A percentile compares a stretch with the other conserved stretches of the same genome.
Evolutionary conservation across 371 early-diverging fungal species (phyloP).

Genomic region (Mortierella sp.): DNA sequence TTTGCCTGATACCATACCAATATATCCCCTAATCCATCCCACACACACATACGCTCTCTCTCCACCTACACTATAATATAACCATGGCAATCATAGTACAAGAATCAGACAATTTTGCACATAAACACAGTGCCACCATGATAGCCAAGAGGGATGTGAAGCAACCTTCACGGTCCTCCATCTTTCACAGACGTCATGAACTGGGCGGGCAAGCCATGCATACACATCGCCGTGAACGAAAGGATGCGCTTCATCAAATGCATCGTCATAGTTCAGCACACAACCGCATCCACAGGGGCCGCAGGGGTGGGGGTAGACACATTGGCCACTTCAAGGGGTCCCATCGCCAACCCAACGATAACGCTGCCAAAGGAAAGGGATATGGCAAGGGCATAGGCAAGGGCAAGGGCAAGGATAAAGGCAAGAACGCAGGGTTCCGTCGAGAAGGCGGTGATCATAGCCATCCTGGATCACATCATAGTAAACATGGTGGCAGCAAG

Average conservation of each 20-base stretch:
- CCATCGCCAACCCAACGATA: not conserved
- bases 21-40: not conserved
- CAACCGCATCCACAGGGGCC: not conserved
- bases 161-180: not conserved
- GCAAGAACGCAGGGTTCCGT: not conserved
- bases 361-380: constrained; percentile 1
- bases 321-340: not conserved
- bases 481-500: not conserved
- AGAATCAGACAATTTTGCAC: not conserved
- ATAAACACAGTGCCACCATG: not conserved
- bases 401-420: not conserved
- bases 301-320: not conserved
- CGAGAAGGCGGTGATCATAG: not conserved
- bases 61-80: not conserved
- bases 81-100: not conserved
- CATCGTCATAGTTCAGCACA: not conserved
- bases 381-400: not conserved
- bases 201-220: not conserved
- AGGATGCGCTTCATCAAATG: not conserved
- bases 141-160: constrained; percentile 1
- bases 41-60: not conserved
- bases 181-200: constrained; percentile 23
- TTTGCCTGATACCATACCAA: not conserved
- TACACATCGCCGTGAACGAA: not conserved
- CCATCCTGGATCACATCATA: constrained; percentile 2